A percentile compares a stretch with the other conserved stretches of the same genome.
Evolutionary conservation across 2,329 filamentous ascomycete genomes (phyloP).

Genomic region (Sporothrix globosa): DNA sequence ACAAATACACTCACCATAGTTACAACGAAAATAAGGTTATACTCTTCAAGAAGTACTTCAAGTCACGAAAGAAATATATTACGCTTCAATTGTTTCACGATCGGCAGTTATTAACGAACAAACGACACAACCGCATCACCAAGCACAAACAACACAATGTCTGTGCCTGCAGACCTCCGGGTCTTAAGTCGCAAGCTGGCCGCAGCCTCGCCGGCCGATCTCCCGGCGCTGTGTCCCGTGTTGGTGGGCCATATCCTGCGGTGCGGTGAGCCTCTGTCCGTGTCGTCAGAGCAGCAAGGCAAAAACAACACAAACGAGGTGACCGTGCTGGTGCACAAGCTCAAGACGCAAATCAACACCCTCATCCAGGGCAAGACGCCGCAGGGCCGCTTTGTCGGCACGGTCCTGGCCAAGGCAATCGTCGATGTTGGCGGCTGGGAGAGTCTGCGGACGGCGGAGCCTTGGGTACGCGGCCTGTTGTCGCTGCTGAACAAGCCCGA

Average conservation of each 20-base stretch:
- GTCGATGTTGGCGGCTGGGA: slow-evolving; percentile 87
- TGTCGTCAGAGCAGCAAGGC: slow-evolving; percentile 58
- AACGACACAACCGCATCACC: not conserved
- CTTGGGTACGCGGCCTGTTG: slow-evolving; percentile 78
- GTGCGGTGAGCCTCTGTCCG: slow-evolving; percentile 65
- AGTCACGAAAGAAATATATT: no score
- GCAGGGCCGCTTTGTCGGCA: slow-evolving; percentile 76
- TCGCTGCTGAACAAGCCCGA: slow-evolving; percentile 80
- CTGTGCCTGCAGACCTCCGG: slow-evolving; percentile 61
- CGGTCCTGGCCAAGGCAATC: slow-evolving; percentile 76
- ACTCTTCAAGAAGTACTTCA: no score
- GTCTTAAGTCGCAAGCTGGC: slow-evolving; percentile 71
- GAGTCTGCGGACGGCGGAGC: slow-evolving; percentile 69
- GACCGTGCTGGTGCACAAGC: slow-evolving; percentile 74
- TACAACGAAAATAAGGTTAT: no score
- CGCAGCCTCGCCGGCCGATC: slow-evolving; percentile 69
- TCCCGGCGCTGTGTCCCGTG: slow-evolving; percentile 72
- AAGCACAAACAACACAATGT: slow-evolving; percentile 39
- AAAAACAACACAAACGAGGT: slow-evolving; percentile 62
- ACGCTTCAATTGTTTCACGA: no score
- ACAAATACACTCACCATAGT: not conserved
- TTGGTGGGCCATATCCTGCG: slow-evolving; percentile 65
- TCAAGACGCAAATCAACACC: slow-evolving; percentile 76
- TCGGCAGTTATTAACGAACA: not conserved
- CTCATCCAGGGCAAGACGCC: slow-evolving; percentile 75